Evolutionary conservation across 2,329 filamentous ascomycete species (phyloP).

Genomic region (Phialocephala subalpina): DNA sequence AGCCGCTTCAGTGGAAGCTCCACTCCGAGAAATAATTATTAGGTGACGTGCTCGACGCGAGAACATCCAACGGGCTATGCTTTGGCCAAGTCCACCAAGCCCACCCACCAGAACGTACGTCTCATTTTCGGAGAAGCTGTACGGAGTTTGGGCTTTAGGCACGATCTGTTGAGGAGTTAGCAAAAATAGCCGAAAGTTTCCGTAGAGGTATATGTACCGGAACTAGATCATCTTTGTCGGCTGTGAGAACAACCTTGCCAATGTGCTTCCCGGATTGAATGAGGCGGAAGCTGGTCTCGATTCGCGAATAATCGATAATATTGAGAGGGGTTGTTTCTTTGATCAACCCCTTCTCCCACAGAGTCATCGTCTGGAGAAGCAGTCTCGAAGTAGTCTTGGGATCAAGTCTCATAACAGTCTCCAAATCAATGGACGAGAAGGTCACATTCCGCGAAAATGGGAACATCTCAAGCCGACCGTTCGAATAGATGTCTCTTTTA

Average conservation of each 20-base stretch:
- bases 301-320: conserved; percentile 10
- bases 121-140: conserved; percentile 7
- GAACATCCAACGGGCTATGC: conserved; percentile 32
- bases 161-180: background rate
- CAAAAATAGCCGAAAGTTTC: background rate
- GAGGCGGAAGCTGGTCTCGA: conserved; percentile 23
- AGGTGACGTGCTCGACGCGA: conserved; percentile 37
- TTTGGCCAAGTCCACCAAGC: conserved; percentile 40
- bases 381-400: background rate
- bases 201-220: no score
- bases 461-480: background rate
- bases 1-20: background rate
- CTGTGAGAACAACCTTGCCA: conserved; percentile 20
- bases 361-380: background rate
- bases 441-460: background rate
- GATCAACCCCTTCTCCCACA: background rate
- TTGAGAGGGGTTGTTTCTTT: background rate
- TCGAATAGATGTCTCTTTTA: conserved; percentile 13
- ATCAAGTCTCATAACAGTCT: background rate
- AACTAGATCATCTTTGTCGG: background rate
- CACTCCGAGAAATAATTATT: conserved; percentile 39
- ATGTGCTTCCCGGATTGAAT: conserved; percentile 27
- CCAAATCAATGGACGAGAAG: conserved; percentile 2
- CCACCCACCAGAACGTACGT: conserved; percentile 42
- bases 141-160: background rate